Conservation (phyloP, 257 asterid species). For the Gynochthodes officinalis region DNA sequence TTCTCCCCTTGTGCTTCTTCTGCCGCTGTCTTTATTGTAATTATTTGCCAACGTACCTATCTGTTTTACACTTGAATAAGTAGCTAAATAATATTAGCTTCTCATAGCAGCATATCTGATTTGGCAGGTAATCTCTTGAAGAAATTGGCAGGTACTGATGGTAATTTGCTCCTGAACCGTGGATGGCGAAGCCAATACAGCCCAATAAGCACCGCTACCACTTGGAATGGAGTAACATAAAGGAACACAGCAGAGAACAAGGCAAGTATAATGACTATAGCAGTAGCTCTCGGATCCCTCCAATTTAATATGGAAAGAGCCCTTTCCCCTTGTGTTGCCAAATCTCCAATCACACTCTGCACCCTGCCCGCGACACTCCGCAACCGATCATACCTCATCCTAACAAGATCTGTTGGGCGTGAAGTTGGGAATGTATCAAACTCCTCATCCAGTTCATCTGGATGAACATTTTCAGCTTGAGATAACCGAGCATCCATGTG, state of each 20-base stretch:
- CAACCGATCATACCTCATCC: constrained; percentile 71
- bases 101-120: constrained; percentile 74
- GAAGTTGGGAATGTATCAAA: constrained; percentile 73
- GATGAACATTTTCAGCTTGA: constrained; percentile 57
- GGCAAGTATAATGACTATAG: constrained; percentile 55
- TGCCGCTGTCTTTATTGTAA: constrained; percentile 33
- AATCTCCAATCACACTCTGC: constrained; percentile 72
- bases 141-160: constrained; percentile 80
- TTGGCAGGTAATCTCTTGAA: constrained; percentile 92
- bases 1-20: constrained; percentile 10
- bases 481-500: constrained; percentile 90
- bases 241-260: constrained; percentile 65
- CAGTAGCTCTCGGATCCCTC: constrained; percentile 95
- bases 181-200: constrained; percentile 80
- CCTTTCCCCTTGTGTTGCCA: constrained; percentile 89
- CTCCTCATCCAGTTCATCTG: constrained; percentile 85
- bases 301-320: constrained; percentile 73
- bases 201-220: constrained; percentile 62
- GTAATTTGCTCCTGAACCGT: constrained; percentile 63
- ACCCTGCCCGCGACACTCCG: constrained; percentile 72
- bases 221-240: constrained; percentile 73
- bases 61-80: constrained; percentile 13
- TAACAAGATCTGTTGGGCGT: constrained; percentile 39
- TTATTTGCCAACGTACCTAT: constrained; percentile 15
- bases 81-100: not conserved